phyloP scores from a whole-genome alignment of 176 grass and related monocot genomes.

The Hordeum marinum region DNA sequence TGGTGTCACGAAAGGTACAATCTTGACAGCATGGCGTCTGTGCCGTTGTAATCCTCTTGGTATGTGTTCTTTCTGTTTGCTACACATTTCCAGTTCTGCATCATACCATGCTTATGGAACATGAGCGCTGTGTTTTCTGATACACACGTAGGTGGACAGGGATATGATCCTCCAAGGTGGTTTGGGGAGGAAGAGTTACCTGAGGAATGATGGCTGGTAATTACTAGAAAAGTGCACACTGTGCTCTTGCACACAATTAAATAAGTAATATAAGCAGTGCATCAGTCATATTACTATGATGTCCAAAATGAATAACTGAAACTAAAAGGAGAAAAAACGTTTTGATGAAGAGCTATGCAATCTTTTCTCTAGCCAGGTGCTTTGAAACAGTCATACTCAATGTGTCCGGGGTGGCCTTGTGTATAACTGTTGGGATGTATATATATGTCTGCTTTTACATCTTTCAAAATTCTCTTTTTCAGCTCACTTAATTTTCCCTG shows the following conservation, averaged over 20 bases:
- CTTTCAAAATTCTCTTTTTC: background rate
- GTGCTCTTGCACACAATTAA: background rate
- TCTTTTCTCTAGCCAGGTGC: background rate
- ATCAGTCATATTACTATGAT: background rate
- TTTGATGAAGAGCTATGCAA: background rate
- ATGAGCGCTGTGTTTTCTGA: background rate
- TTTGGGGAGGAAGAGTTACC: conserved; percentile 65
- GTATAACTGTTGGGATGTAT: background rate
- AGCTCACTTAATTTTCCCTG: background rate
- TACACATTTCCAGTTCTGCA: background rate
- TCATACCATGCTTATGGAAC: conserved; percentile 2
- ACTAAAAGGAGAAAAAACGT: background rate
- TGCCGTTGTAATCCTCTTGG: conserved; percentile 88
- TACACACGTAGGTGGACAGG: conserved; percentile 53
- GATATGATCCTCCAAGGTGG: conserved; percentile 87
- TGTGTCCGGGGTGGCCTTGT: background rate
- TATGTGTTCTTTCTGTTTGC: conserved; percentile 19
- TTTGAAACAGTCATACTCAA: background rate
- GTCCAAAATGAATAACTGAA: background rate
- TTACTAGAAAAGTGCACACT: background rate
- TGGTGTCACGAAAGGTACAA: conserved; percentile 58
- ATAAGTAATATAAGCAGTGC: background rate
- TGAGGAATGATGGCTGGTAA: conserved; percentile 29
- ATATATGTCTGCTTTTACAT: background rate
- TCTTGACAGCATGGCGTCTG: conserved; percentile 69